phyloP scores from a whole-genome alignment of 805 yeast species.

The Candida lessepsii region DNA sequence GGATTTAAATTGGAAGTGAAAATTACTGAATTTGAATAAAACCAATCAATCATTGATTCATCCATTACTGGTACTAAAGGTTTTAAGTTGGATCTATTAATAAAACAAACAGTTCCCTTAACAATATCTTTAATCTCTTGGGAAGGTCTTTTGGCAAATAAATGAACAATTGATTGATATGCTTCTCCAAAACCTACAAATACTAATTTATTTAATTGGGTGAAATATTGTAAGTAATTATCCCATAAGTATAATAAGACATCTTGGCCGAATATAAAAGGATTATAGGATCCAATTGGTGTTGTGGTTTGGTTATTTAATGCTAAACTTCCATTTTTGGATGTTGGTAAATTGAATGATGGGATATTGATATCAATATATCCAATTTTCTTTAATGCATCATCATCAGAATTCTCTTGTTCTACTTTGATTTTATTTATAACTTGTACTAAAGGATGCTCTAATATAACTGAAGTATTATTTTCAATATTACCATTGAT shows the following conservation, averaged over 20 bases:
- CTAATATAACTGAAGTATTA: conserved; percentile 69
- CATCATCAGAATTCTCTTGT: conserved; percentile 17
- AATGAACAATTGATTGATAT: conserved; percentile 79
- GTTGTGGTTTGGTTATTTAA: conserved; percentile 14
- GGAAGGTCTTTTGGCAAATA: conserved; percentile 74
- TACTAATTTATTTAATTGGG: conserved; percentile 62
- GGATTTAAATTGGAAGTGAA: conserved; percentile 74
- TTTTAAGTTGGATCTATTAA: conserved; percentile 67
- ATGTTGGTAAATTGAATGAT: conserved; percentile 39
- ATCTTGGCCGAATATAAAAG: conserved; percentile 72
- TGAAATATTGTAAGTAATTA: conserved; percentile 74
- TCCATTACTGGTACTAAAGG: conserved; percentile 85
- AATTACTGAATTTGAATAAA: conserved; percentile 77
- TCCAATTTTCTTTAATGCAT: conserved; percentile 47
- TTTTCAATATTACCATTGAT: conserved; percentile 75
- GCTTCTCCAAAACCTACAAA: conserved; percentile 91
- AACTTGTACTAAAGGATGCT: conserved; percentile 61
- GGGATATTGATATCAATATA: conserved; percentile 85
- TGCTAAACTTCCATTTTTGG: conserved; percentile 26
- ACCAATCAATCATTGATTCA: conserved; percentile 91
- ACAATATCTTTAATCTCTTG: conserved; percentile 57
- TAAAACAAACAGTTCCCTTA: conserved; percentile 66
- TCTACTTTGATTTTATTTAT: conserved; percentile 54
- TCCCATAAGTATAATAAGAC: conserved; percentile 83
- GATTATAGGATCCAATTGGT: conserved; percentile 47